phyloP scores from a whole-genome alignment of 1,139 yeast species.

The Arxiozyma slooffiae region DNA sequence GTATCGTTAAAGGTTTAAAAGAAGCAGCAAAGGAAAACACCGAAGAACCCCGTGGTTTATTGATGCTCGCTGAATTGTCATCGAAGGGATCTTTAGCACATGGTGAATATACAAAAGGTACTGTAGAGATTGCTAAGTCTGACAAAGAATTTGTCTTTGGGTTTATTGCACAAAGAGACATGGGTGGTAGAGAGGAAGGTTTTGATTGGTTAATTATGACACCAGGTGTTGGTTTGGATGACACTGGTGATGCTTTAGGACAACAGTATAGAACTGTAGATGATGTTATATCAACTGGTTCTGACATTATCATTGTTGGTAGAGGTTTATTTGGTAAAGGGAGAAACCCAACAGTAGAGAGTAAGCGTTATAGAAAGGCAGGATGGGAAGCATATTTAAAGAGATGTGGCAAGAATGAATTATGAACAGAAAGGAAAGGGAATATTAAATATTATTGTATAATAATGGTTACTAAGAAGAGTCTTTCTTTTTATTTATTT shows the following conservation, averaged over 20 bases:
- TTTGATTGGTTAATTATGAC: conserved; percentile 95
- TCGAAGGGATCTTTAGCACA: conserved; percentile 88
- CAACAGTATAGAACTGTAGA: conserved; percentile 93
- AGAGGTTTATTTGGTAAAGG: conserved; percentile 95
- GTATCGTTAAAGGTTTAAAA: conserved; percentile 80
- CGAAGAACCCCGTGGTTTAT: conserved; percentile 65
- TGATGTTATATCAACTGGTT: conserved; percentile 71
- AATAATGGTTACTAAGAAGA: background rate
- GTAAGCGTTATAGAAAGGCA: conserved; percentile 79
- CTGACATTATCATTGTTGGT: conserved; percentile 93
- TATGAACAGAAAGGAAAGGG: background rate
- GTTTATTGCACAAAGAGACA: conserved; percentile 83
- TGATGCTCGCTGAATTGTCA: conserved; percentile 93
- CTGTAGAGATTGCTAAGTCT: conserved; percentile 80
- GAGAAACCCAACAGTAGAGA: conserved; percentile 80
- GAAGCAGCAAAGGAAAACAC: conserved; percentile 72
- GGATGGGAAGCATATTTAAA: conserved; percentile 84
- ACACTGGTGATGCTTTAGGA: conserved; percentile 92
- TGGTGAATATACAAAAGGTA: conserved; percentile 79
- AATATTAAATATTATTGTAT: background rate
- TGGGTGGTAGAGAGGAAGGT: conserved; percentile 75
- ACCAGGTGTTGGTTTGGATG: conserved; percentile 97
- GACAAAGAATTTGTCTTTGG: conserved; percentile 91
- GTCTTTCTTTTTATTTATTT: no score
- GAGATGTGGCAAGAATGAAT: conserved; percentile 27